Evolutionary conservation across 2,329 filamentous ascomycete genomes (phyloP), one percentile per base, ranked within the genome.

Genomic region (Camptophora hylomeconis): DNA sequence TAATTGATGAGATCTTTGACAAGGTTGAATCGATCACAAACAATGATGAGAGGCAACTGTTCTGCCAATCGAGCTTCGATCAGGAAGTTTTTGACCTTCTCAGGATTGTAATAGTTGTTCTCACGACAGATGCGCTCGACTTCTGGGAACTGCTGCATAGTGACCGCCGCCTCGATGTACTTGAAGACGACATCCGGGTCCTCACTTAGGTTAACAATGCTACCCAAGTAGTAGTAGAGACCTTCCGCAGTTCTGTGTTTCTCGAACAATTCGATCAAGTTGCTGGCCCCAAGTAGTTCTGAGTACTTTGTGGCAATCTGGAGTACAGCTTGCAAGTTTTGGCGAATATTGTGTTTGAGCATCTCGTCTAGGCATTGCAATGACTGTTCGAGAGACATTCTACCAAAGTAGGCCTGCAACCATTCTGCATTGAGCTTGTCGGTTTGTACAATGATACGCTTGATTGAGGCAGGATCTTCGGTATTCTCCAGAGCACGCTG

Each of bases 11-110:
- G 60, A 49, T 98, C 89, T 50, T 98, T 89, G 22, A 95, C 83
- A 50, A 98, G 93, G 63, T 95, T 92, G 70, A 92, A 94, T n/a
- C 87, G 82, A 52, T 98, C 89, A 60, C 92, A 98, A 35, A 98
- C 84, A 45, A 95, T 94, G 59, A 98, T 98, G 31, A 98, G 65
- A 23, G 89, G 89, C 23, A 98, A 69, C 60, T 94, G 87, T 56
- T 98, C 89, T 2, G 78, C 75, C 24, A 98, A 66, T 42, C 77
- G 80, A 31, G 89, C 87, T 54, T 98, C 92, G 63, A 98, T 98
- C 38, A 98, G 65, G 72, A 95, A 98, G 64, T 98, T 98, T 69
- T 94, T 94, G 33, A 94, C 83, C 66, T 93, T 92, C 57, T 94
- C 84, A 0, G 84, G 70, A 54, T 94, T 87, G 60, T 84, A 87